Evolutionary conservation across 1,284 basidiomycete genomes (phyloP), one percentile per base, ranked within the genome.

Genomic region (Flammula alnicola): DNA sequence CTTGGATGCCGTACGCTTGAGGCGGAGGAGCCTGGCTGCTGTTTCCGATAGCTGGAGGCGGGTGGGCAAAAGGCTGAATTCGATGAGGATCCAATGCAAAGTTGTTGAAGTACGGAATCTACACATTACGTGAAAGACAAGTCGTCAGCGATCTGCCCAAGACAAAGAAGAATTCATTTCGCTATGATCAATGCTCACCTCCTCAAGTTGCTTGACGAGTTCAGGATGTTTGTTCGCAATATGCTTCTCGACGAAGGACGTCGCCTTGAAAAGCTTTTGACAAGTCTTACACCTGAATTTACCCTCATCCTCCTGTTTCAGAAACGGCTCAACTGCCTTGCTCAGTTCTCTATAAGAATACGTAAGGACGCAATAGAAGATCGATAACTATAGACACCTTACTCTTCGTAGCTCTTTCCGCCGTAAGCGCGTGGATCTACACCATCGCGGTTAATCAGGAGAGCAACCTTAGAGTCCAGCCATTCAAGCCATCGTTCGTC

Each of bases 281-380:
- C 95, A 98, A 42, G 87, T 88, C 74, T 93, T 95, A 76, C 95
- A 98, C 58, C 95, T 81, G 74, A 92, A 97, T 67, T 96, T 97
- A 61, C 88, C 91, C 69, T 94, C 91, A 55, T 95, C 95, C 70
- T 98, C 95, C 67, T 95, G 90, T 71, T 95, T 95, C 66, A 97
- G 83, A 65, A 81, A 79, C 2, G 83, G 85, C 54, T 89, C 88
- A 17, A 85, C 84, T 19, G 83, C 82, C 63, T 86, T 91, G 46
- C 82, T 79, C 35, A 95, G 75, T 67, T 95, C 93, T 61, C 93
- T 95, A 61, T 5, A 50, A 42, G 54, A 54, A 44, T 33, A 43
- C 47, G 51, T 38, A 49, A 49, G 35, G 58, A 46, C 20, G 42
- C 31, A 43, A 43, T 42, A 45, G 22, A 31, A n/a, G 47, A 17